Evolutionary conservation across 495 filamentous ascomycete species (phyloP), one percentile per base, ranked within the genome.

Genomic region (Stereocaulon alpinum): DNA sequence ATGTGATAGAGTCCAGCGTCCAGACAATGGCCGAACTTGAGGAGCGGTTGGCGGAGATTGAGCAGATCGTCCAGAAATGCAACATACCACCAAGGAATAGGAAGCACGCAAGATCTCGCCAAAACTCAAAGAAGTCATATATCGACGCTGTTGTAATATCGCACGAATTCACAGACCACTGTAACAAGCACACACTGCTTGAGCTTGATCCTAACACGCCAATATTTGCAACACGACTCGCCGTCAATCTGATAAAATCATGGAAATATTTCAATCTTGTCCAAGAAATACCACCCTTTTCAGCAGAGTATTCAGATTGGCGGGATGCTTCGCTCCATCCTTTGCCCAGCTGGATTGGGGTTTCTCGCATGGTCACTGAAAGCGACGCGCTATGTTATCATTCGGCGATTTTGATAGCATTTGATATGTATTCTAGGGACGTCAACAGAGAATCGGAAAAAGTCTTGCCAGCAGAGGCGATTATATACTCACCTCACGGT

Each of bases 121-220:
- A 56, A 51, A 4, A 53, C 50, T 29, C 22, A 40, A 56, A 14
- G 17, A 30, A 64, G 47, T 62, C 61, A 11, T 66, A 64, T 34
- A 73, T 82, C 41, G 80, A 82, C 63, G 70, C 65, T 9, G 75
- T 81, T 0, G 67, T 71, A 44, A 70, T 82, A 34, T 72, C 66
- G 30, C 78, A 82, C 63, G 80, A 84, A 64, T 82, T 82, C 55
- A 81, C 79, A 9, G 79, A 82, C 65, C 80, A 82, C 67, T 81
- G 77, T 64, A 79, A 82, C 59, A 68, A 74, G 56, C 67, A 72
- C 9, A 83, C 80, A 29, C 71, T 82, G 11, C 64, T 75, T 47
- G 72, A 80, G 54, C 63, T 82, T 14, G 59, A 73, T n/a, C 49
- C 66, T 7, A 59, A 69, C 41, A 73, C 77, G 7, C 80, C 80